Evolutionary conservation across 352 stramenopile genomes (phyloP).

Genomic region (Phytophthora fragariaefolia): DNA sequence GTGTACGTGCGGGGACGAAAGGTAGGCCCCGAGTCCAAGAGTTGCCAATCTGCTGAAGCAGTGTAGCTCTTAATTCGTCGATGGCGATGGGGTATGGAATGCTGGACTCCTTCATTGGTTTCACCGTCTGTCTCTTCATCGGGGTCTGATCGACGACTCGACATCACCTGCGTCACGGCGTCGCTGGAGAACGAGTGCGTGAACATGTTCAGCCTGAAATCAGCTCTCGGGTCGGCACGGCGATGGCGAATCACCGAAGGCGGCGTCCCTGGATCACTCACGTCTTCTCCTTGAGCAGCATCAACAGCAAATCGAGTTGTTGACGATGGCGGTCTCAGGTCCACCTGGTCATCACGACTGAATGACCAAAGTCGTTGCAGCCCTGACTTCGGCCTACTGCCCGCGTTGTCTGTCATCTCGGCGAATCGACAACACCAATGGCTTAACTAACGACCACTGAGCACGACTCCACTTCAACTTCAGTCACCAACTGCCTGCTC

Average conservation of each 20-base stretch:
- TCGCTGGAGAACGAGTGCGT: conserved; percentile 41
- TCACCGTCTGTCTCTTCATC: conserved; percentile 27
- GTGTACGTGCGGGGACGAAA: conserved; percentile 74
- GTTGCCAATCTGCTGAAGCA: conserved; percentile 36
- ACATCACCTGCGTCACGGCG: conserved; percentile 44
- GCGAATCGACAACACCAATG: neutral
- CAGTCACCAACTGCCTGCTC: no score
- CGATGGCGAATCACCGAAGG: conserved; percentile 38
- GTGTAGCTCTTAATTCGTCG: conserved; percentile 65
- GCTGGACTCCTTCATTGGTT: conserved; percentile 13
- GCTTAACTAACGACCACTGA: conserved; percentile 3
- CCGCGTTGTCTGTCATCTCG: conserved; percentile 15
- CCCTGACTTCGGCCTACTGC: conserved; percentile 10
- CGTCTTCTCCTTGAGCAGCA: conserved; percentile 2
- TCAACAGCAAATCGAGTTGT: conserved; percentile 9
- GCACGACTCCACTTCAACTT: conserved; percentile 30
- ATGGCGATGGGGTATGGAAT: conserved; percentile 26
- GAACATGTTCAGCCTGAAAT: conserved; percentile 31
- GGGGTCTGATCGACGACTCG: conserved; percentile 49
- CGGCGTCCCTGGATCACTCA: conserved; percentile 4
- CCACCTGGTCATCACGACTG: conserved; percentile 33
- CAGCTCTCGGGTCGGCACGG: conserved; percentile 21
- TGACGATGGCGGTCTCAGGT: conserved; percentile 34
- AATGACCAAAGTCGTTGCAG: conserved; percentile 66
- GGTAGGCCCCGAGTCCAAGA: conserved; percentile 21